Conservation (phyloP, 2,329 filamentous ascomycete genomes). For the Venturia effusa region DNA sequence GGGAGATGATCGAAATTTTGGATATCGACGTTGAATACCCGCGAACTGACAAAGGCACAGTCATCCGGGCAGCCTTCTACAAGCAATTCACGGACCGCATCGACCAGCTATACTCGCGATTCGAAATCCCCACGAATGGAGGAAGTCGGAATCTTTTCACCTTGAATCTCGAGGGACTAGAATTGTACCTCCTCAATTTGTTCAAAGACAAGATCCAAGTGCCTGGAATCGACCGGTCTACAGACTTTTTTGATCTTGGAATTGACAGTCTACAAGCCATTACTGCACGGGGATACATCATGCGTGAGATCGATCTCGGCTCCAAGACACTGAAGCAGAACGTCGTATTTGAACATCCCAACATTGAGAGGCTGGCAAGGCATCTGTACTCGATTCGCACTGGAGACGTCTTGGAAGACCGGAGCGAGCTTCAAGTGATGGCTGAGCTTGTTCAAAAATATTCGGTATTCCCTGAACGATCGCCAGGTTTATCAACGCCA, state of each 20-base stretch:
- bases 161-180: conserved; percentile 19
- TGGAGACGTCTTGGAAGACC: conserved; percentile 23
- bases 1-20: conserved; percentile 42
- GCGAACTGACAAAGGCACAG: conserved; percentile 46
- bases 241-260: conserved; percentile 49
- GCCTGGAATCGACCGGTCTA: conserved; percentile 21
- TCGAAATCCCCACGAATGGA: conserved; percentile 4
- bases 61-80: conserved; percentile 43
- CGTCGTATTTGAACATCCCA: conserved; percentile 48
- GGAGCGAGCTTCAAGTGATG: conserved; percentile 35
- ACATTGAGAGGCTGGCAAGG: conserved; percentile 27
- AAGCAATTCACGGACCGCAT: conserved; percentile 38
- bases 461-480: conserved; percentile 23
- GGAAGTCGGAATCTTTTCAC: conserved; percentile 15
- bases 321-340: conserved; percentile 41
- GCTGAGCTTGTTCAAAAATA: conserved; percentile 34
- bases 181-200: neutral
- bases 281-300: conserved; percentile 41
- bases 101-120: conserved; percentile 30
- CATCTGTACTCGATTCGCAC: conserved; percentile 34
- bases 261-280: conserved; percentile 51
- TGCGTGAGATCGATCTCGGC: conserved; percentile 39
- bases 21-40: conserved; percentile 32
- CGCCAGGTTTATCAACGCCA: neutral
- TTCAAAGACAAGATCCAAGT: neutral